phyloP scores from a whole-genome alignment of 345 rosid genomes.

The Conringia planisiliqua region DNA sequence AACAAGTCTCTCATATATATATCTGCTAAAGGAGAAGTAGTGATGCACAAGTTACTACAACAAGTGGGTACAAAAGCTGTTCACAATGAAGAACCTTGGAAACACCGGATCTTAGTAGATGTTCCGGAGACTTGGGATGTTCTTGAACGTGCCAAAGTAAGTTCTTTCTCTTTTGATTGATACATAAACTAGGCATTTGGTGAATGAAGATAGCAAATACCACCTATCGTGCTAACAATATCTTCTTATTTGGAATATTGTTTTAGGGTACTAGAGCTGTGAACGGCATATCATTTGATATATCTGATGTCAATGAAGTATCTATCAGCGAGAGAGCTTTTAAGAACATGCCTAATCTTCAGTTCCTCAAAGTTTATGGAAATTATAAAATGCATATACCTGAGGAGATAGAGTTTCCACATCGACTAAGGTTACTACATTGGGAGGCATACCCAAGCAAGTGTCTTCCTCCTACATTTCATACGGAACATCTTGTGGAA shows the following conservation, averaged over 20 bases:
- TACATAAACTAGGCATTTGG: too few relatives aligned
- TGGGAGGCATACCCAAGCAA: conserved; percentile 28
- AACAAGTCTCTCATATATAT: conserved; percentile 22
- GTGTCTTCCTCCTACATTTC: conserved; percentile 21
- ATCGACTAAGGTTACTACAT: conserved; percentile 4
- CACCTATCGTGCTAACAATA: too few relatives aligned
- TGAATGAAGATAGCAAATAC: too few relatives aligned
- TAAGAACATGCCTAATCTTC: conserved; percentile 23
- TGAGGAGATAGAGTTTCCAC: conserved; percentile 4
- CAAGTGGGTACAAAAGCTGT: too few relatives aligned
- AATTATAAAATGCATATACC: neutral
- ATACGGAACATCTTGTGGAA: conserved; percentile 11
- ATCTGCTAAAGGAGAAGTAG: neutral
- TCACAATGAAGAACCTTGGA: too few relatives aligned
- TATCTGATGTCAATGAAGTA: neutral
- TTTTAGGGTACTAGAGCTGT: neutral
- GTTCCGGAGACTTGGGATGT: too few relatives aligned
- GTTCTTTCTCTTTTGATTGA: too few relatives aligned
- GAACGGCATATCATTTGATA: conserved; percentile 20
- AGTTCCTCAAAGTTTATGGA: conserved; percentile 11
- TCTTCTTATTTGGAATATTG: too few relatives aligned
- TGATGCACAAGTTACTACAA: too few relatives aligned
- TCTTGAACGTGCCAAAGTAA: too few relatives aligned
- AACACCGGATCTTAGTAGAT: too few relatives aligned
- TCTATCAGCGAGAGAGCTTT: neutral